A percentile compares a stretch with the other conserved stretches of the same genome.
Conservation (phyloP, 306 rosid species). For the Pyrus betulifolia region DNA sequence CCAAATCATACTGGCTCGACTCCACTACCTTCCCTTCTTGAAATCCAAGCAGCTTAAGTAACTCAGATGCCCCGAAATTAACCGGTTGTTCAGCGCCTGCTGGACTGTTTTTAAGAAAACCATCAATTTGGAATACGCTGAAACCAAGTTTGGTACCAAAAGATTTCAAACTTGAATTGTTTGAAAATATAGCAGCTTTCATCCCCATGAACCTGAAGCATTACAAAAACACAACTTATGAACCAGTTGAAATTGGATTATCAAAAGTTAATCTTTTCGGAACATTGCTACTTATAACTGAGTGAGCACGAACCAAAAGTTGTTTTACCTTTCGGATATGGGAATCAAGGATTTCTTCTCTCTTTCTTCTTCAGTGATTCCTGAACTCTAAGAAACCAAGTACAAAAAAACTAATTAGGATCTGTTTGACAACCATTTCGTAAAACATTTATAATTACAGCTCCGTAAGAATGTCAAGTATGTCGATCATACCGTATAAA, state of each 20-base stretch:
- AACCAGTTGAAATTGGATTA: neutral
- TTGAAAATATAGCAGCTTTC: conserved; percentile 71
- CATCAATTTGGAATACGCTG: conserved; percentile 36
- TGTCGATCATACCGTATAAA: conserved; percentile 31
- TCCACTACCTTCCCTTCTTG: conserved; percentile 55
- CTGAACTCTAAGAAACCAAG: conserved; percentile 38
- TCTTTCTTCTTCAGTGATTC: conserved; percentile 14
- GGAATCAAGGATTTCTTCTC: conserved; percentile 26
- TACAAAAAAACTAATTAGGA: neutral
- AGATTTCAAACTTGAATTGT: conserved; percentile 52
- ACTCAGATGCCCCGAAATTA: conserved; percentile 32
- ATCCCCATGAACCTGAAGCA: conserved; percentile 86
- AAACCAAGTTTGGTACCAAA: conserved; percentile 61
- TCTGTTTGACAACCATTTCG: neutral
- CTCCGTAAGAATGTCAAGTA: neutral
- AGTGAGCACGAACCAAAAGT: neutral
- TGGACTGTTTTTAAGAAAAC: conserved; percentile 17
- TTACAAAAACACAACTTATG: conserved; percentile 6
- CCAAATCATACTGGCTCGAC: conserved; percentile 51
- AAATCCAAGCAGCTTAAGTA: conserved; percentile 76
- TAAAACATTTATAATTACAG: neutral
- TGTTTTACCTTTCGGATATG: conserved; percentile 61
- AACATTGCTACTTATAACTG: neutral
- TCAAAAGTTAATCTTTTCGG: neutral
- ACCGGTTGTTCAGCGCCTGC: conserved; percentile 13